Conservation (phyloP, 148 eudicot species). For the Silene latifolia region DNA sequence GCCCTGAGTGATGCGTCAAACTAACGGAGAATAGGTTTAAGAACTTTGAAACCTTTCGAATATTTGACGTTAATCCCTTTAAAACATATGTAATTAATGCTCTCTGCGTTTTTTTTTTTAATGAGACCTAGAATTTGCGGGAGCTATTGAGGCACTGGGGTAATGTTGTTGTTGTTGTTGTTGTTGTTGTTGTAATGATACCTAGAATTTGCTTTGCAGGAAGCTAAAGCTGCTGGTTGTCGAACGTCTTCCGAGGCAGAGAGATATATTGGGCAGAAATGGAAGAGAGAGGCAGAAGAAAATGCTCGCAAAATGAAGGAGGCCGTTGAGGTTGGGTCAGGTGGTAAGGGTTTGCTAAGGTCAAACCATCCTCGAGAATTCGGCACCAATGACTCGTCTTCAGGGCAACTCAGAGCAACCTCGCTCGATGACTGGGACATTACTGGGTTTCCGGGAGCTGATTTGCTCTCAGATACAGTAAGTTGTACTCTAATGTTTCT, state of each 20-base stretch:
- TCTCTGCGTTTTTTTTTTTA: too few species aligned
- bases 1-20: too few species aligned
- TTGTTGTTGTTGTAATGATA: too few species aligned
- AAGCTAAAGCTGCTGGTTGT: slow-evolving; percentile 95
- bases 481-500: slow-evolving; percentile 22
- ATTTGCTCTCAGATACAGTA: slow-evolving; percentile 78
- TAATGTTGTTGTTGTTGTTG: too few species aligned
- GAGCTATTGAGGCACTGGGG: too few species aligned
- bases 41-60: neutral
- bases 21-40: neutral
- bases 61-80: neutral
- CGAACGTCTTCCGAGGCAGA: slow-evolving; percentile 85
- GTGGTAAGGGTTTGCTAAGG: slow-evolving; percentile 61
- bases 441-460: slow-evolving; percentile 72
- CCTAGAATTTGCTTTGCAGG: slow-evolving; percentile 39
- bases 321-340: slow-evolving; percentile 48
- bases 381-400: slow-evolving; percentile 18
- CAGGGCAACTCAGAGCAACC: slow-evolving; percentile 34
- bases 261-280: slow-evolving; percentile 55
- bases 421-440: slow-evolving; percentile 74
- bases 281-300: slow-evolving; percentile 76
- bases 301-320: slow-evolving; percentile 53
- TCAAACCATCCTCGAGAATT: slow-evolving; percentile 50
- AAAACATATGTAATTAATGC: neutral
- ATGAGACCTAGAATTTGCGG: slow-evolving; percentile 28